phyloP scores from a whole-genome alignment of 352 stramenopile species.

The Phytophthora quininea region DNA sequence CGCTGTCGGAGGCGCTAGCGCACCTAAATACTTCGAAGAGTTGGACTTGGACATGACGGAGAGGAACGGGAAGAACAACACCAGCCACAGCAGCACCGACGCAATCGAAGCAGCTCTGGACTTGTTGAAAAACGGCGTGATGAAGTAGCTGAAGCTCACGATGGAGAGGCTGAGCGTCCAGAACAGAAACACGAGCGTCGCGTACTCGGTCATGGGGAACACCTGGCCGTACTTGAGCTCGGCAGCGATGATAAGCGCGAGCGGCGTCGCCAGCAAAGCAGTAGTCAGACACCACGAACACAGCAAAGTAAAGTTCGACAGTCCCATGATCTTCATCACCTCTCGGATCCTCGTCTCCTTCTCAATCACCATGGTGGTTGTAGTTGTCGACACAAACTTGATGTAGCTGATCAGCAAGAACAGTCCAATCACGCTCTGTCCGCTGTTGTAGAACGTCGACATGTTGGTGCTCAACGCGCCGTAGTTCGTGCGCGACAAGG shows the following conservation, averaged over 20 bases:
- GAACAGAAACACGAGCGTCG: conserved; percentile 72
- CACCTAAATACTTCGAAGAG: conserved; percentile 54
- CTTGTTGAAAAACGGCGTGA: conserved; percentile 79
- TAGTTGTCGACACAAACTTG: conserved; percentile 73
- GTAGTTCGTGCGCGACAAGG: conserved; percentile 33
- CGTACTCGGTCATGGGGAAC: conserved; percentile 63
- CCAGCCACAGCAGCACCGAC: conserved; percentile 71
- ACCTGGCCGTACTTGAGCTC: conserved; percentile 73
- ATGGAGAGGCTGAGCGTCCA: conserved; percentile 66
- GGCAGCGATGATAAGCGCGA: conserved; percentile 53
- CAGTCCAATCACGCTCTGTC: conserved; percentile 66
- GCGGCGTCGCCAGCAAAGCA: conserved; percentile 48
- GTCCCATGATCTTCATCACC: conserved; percentile 87
- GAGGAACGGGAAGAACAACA: conserved; percentile 82
- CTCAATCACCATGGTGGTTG: conserved; percentile 75
- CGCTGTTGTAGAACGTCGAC: conserved; percentile 67
- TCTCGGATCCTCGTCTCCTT: conserved; percentile 83
- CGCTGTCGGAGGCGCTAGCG: conserved; percentile 66
- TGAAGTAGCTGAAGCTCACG: conserved; percentile 69
- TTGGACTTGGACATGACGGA: conserved; percentile 62
- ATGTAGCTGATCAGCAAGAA: conserved; percentile 67
- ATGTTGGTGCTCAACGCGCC: conserved; percentile 48
- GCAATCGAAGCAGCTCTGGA: conserved; percentile 63
- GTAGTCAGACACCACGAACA: conserved; percentile 65
- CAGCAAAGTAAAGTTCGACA: conserved; percentile 67